Percentiles rank a stretch among this genome's conserved stretches.
phyloP scores from a whole-genome alignment of 768 basidiomycete genomes.

The Naganishia onofrii region DNA sequence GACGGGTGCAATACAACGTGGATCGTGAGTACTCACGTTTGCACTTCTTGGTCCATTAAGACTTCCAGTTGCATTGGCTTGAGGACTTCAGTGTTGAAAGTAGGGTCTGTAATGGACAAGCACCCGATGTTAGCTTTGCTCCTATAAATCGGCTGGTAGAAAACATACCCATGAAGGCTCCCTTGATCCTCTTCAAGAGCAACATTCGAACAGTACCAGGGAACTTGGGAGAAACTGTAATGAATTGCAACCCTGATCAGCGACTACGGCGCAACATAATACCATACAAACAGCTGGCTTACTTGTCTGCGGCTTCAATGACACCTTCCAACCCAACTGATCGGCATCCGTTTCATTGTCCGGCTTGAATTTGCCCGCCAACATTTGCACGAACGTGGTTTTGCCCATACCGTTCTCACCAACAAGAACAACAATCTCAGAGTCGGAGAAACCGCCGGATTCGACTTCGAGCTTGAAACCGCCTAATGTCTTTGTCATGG shows the following conservation, averaged over 20 bases:
- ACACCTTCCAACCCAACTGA: slow-evolving; percentile 67
- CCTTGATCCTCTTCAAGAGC: slow-evolving; percentile 88
- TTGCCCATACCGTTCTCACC: slow-evolving; percentile 99
- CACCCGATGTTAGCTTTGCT: slow-evolving; percentile 15
- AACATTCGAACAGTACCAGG: slow-evolving; percentile 94
- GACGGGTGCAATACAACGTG: slow-evolving; percentile 29
- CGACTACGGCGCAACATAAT: neutral
- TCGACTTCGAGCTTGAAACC: slow-evolving; percentile 92
- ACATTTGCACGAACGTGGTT: slow-evolving; percentile 92
- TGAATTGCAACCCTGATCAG: neutral
- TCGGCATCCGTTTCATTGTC: slow-evolving; percentile 79
- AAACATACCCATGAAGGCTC: slow-evolving; percentile 73
- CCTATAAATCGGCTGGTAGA: neutral
- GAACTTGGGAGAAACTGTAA: slow-evolving; percentile 81
- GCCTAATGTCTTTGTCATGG: slow-evolving; percentile 96
- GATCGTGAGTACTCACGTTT: slow-evolving; percentile 58
- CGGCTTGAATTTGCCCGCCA: slow-evolving; percentile 82
- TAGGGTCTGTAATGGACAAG: slow-evolving; percentile 61
- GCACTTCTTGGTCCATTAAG: slow-evolving; percentile 96
- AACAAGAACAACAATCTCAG: slow-evolving; percentile 98
- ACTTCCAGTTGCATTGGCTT: slow-evolving; percentile 95
- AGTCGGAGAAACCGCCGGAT: slow-evolving; percentile 89
- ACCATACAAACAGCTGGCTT: slow-evolving; percentile 25
- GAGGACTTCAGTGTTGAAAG: slow-evolving; percentile 96
- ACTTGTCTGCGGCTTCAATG: slow-evolving; percentile 93